Evolutionary conservation across 371 early-diverging fungal species (phyloP), one percentile per base, ranked within the genome.

Genomic region (Fennellomyces sp.): DNA sequence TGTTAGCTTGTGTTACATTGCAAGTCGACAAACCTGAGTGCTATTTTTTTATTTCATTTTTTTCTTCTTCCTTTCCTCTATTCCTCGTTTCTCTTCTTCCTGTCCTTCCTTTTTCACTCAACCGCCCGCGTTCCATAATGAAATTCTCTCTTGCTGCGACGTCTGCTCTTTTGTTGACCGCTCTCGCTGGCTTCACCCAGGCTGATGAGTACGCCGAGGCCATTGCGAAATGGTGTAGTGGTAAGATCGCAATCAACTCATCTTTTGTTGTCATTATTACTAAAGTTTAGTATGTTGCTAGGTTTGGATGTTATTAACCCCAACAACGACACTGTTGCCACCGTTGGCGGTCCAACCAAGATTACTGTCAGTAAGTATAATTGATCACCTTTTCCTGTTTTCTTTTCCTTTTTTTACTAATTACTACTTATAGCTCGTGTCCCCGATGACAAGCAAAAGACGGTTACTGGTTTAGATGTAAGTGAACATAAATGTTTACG

Each of bases 401-500:
- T 25, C 11, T 55, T 17, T 55, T 27, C 15, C 2, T 38, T 21
- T 7, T 38, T 35, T 53, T 5, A 11, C 11, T 25, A 1, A 11
- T 30, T 21, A n/a, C 17, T 8, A 17, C 19, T 23, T 10, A 55
- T 56, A 56, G 63, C 51, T 55, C 58, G 49, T 23, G 26, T 25
- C 21, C 50, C 72, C 53, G 56, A 72, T 56, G 6, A 61, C 31
- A 71, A 63, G 31, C 33, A 60, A 60, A 80, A 76, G 67, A 64
- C 66, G 5, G 63, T 80, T 52, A 74, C 73, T 50, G 76, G 80
- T 28, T 70, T 80, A 21, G 76, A 80, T 68, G 79, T 78, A 74
- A 68, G 71, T 58, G 10, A 31, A 42, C n/a, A 26, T 7, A 41
- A 27, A n/a, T n/a, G n/a, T n/a, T n/a, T n/a, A n/a, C n/a, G n/a